Base-by-base conservation (phyloP, 2,329 filamentous ascomycete genomes). In the Fusarium aywerte region DNA sequence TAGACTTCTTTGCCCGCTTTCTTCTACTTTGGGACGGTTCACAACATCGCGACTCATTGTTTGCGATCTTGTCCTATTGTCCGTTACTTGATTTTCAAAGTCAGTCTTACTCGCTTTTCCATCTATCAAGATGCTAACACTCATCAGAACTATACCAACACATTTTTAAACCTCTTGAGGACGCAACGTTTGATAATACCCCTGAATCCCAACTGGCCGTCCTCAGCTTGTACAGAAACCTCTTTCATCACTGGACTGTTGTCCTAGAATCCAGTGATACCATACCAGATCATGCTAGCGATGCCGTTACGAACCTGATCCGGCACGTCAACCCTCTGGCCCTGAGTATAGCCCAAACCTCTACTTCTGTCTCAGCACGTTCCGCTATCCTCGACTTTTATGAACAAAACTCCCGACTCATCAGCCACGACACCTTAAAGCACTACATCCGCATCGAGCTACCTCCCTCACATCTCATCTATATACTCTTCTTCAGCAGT, bases 331-430 rank as follows among this genome's bases (percentile, higher is more conserved):
- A 87, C 77, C 76, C 80, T 6, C 82, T 92, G 18, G 80, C 84
- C 39, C 81, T 90, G 4, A 85, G 87, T 1, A 77, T 91, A 10
- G 76, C 88, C 8, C 89, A 92, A 76, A 82, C 82, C 50, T 78
- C 79, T 3, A 75, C 80, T 10, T 74, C 75, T 7, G 66, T 80
- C 6, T 70, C 79, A 3, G 82, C 84, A 3, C 78, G 84, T 35
- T 87, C 88, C 8, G 80, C 84, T 20, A 81, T 93, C 16, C 83
- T 92, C 32, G 87, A 89, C 74, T 93, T 95, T 77, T 92, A 91
- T 76, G 86, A 90, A 65, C 80, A 85, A 52, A 82, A 87, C 7
- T 84, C 87, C 6, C 79, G 81, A 20, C 77, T 91, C 21, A 84
- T 89, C 58, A 83, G 84, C 4, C 80, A 88, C 40, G 79, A 73